Percentiles rank a stretch among this genome's conserved stretches.
These are phyloP conservation scores for Colletotrichum trifolii DNA, from an alignment of 2,329 filamentous ascomycete genomes.

Conservation along the genomic window DNA sequence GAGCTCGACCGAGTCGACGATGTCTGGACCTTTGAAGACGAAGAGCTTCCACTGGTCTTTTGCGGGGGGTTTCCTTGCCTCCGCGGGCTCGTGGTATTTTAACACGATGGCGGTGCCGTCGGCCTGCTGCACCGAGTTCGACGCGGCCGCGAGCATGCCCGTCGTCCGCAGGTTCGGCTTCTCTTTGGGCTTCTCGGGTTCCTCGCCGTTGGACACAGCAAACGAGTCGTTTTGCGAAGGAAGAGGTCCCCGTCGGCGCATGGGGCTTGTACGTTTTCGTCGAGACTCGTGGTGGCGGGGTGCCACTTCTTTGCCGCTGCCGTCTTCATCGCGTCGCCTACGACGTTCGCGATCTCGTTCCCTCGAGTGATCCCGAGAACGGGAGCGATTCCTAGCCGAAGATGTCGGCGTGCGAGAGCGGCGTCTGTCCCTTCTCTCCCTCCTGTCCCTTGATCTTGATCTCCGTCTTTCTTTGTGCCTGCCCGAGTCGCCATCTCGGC, in stretches of 20 bases:
- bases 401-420: conserved; percentile 33
- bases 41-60: conserved; percentile 89
- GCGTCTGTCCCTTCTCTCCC: conserved; percentile 29
- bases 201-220: conserved; percentile 62
- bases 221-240: conserved; percentile 71
- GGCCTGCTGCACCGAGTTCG: conserved; percentile 79
- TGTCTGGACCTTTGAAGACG: conserved; percentile 85
- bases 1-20: conserved; percentile 85
- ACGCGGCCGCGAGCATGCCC: conserved; percentile 86
- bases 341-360: conserved; percentile 41
- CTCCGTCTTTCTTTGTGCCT: conserved; percentile 21
- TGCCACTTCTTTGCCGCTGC: conserved; percentile 27
- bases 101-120: conserved; percentile 81
- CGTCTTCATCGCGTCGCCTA: conserved; percentile 37
- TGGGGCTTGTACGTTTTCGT: conserved; percentile 40
- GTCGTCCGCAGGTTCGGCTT: conserved; percentile 88
- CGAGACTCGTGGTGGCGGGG: conserved; percentile 42
- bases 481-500: conserved; percentile 24
- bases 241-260: conserved; percentile 59
- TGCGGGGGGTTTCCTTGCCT: conserved; percentile 86
- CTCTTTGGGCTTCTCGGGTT: conserved; percentile 74
- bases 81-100: conserved; percentile 95
- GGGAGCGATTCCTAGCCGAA: conserved; percentile 21
- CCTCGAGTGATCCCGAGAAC: conserved; percentile 35
- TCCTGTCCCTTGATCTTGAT: conserved; percentile 24